Conservation (phyloP, 1,284 basidiomycete species). For the Mycosarcoma mackinlayi region DNA sequence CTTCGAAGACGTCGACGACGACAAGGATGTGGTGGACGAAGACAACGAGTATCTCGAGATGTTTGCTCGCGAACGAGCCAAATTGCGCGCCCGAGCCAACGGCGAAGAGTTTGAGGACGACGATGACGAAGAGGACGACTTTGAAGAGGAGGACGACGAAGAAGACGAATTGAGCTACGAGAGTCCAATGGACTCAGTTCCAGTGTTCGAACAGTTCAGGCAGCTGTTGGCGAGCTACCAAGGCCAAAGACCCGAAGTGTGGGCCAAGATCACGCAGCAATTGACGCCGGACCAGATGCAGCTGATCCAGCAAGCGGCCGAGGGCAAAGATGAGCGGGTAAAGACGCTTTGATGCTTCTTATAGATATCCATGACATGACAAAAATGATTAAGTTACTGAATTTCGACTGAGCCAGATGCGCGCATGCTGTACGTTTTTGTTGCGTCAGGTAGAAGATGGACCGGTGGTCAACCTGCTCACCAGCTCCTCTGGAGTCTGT, state of each 20-base stretch:
- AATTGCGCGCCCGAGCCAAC: slow-evolving; percentile 52
- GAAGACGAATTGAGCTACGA: slow-evolving; percentile 63
- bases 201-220: slow-evolving; percentile 60
- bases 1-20: slow-evolving; percentile 58
- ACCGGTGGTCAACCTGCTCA: slow-evolving; percentile 1
- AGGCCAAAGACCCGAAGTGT: slow-evolving; percentile 38
- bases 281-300: slow-evolving; percentile 52
- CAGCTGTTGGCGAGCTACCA: slow-evolving; percentile 49
- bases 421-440: neutral
- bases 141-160: slow-evolving; percentile 46
- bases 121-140: slow-evolving; percentile 51
- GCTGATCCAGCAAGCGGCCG: slow-evolving; percentile 32
- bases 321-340: slow-evolving; percentile 37
- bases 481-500: slow-evolving; percentile 4
- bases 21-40: slow-evolving; percentile 64
- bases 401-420: neutral
- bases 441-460: neutral
- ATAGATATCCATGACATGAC: no score
- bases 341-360: slow-evolving; percentile 38
- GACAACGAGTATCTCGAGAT: slow-evolving; percentile 68
- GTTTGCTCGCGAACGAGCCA: slow-evolving; percentile 59
- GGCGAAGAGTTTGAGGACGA: slow-evolving; percentile 49
- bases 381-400: neutral
- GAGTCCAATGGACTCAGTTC: slow-evolving; percentile 57
- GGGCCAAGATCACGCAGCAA: slow-evolving; percentile 28